phyloP scores from a whole-genome alignment of 169 alveolate genomes.

The Cryptosporidium canis region DNA sequence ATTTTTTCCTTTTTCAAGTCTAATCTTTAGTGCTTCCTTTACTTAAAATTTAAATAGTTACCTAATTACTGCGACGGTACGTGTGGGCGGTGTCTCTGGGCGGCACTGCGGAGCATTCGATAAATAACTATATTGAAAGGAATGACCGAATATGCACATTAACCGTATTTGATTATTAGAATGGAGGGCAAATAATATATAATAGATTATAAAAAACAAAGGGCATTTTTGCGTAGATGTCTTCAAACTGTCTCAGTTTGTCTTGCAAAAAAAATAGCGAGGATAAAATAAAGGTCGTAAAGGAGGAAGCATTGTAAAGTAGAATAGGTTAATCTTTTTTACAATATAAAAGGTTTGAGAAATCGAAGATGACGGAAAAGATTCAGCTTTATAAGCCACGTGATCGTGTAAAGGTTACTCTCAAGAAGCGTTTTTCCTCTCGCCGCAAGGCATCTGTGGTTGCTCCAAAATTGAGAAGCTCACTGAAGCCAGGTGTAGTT shows the following conservation, averaged over 20 bases:
- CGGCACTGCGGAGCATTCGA: not conserved
- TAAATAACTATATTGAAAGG: not conserved
- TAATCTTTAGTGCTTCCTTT: not conserved
- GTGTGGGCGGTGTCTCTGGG: not conserved
- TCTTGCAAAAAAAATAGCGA: not conserved
- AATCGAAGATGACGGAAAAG: slow-evolving; percentile 35
- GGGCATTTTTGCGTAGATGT: not conserved
- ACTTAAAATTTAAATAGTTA: not conserved
- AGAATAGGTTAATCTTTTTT: slow-evolving; percentile 33
- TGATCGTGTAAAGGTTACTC: slow-evolving; percentile 54
- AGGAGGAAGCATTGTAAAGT: slow-evolving; percentile 4
- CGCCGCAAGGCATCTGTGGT: slow-evolving; percentile 73
- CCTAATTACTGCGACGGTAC: not conserved
- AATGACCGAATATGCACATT: not conserved
- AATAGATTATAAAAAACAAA: not conserved
- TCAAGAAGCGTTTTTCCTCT: slow-evolving; percentile 39
- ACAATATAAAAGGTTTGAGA: not conserved
- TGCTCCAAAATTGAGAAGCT: slow-evolving; percentile 82
- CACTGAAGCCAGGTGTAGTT: slow-evolving; percentile 92
- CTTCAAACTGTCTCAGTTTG: slow-evolving; percentile 69
- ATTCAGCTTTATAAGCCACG: slow-evolving; percentile 44
- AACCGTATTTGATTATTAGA: not conserved
- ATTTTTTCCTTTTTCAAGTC: no score
- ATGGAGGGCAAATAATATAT: not conserved
- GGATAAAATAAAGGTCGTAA: not conserved